Percentiles rank a stretch among this genome's conserved stretches.
These are phyloP conservation scores for Halteria grandinella DNA, from an alignment of 73 alveolate species.

Conservation along the genomic window DNA sequence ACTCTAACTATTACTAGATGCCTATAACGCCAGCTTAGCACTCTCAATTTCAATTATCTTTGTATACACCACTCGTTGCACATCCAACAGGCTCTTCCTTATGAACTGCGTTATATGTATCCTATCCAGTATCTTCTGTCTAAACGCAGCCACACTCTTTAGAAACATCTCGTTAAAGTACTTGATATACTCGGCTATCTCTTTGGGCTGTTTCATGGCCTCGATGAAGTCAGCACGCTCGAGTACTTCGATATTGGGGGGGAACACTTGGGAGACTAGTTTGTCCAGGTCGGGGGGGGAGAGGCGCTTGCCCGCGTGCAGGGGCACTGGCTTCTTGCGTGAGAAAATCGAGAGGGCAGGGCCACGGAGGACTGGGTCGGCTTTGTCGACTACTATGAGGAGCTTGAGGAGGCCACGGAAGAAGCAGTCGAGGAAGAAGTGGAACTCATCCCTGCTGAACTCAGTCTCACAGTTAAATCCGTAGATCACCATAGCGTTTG, in stretches of 20 bases:
- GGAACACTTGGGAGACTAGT: conserved; percentile 43
- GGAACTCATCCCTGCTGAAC: conserved; percentile 62
- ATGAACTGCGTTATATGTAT: conserved; percentile 39
- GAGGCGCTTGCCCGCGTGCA: conserved; percentile 51
- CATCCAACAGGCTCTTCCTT: conserved; percentile 33
- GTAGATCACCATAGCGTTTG: conserved; percentile 44
- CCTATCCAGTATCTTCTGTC: conserved; percentile 48
- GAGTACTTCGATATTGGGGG: conserved; percentile 9
- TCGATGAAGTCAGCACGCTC: conserved; percentile 58
- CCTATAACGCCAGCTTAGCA: not conserved
- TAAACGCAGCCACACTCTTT: conserved; percentile 1
- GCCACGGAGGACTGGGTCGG: not conserved
- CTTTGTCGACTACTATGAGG: not conserved
- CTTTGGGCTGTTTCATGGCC: conserved; percentile 19
- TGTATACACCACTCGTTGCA: conserved; percentile 3
- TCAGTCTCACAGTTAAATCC: conserved; percentile 46
- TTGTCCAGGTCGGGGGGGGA: conserved; percentile 24
- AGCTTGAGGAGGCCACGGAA: conserved; percentile 63
- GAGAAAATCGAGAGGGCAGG: too few species aligned
- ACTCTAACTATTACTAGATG: too few species aligned
- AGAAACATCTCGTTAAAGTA: conserved; percentile 36
- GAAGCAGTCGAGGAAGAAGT: conserved; percentile 70
- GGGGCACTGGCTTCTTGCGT: too few species aligned
- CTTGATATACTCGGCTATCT: conserved; percentile 5
- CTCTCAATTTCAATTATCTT: conserved; percentile 51